These are phyloP conservation scores for Cyberlindnera samutprakarnensis DNA, from an alignment of 805 yeast genomes.

Conservation along the genomic window DNA sequence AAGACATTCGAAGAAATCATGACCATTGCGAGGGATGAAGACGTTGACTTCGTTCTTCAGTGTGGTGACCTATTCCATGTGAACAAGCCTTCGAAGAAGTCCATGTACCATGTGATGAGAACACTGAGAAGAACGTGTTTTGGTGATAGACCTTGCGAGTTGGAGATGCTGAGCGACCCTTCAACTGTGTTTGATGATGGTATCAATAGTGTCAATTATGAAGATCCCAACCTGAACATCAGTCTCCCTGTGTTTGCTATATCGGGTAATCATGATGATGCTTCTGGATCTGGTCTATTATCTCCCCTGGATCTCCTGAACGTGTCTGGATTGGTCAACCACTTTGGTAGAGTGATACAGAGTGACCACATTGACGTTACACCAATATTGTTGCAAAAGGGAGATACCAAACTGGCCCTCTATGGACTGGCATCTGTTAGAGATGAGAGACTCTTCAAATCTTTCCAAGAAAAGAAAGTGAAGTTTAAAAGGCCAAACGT, in stretches of 20 bases:
- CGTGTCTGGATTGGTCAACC: slow-evolving; percentile 78
- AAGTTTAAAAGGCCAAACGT: slow-evolving; percentile 66
- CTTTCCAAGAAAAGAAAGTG: slow-evolving; percentile 75
- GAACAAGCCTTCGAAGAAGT: slow-evolving; percentile 81
- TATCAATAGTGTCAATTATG: slow-evolving; percentile 70
- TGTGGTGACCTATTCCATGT: slow-evolving; percentile 91
- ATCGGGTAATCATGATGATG: slow-evolving; percentile 95
- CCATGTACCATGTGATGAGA: slow-evolving; percentile 76
- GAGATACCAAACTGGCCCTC: slow-evolving; percentile 71
- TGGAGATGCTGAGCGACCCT: slow-evolving; percentile 80
- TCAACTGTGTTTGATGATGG: slow-evolving; percentile 53
- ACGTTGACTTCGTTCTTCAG: slow-evolving; percentile 85
- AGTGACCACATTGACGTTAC: slow-evolving; percentile 65
- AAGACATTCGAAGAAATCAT: slow-evolving; percentile 79
- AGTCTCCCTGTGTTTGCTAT: slow-evolving; percentile 89
- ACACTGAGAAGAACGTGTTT: slow-evolving; percentile 64
- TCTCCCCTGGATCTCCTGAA: slow-evolving; percentile 83
- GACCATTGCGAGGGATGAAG: slow-evolving; percentile 55
- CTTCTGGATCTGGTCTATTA: slow-evolving; percentile 76
- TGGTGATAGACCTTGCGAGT: slow-evolving; percentile 82
- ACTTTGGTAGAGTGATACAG: slow-evolving; percentile 76
- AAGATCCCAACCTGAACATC: slow-evolving; percentile 84
- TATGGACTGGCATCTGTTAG: slow-evolving; percentile 86
- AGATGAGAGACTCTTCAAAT: slow-evolving; percentile 79
- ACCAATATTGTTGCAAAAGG: slow-evolving; percentile 80